Evolutionary conservation across 2,329 filamentous ascomycete species (phyloP), one percentile per base, ranked within the genome.

Genomic region (Aspergillus fischeri): DNA sequence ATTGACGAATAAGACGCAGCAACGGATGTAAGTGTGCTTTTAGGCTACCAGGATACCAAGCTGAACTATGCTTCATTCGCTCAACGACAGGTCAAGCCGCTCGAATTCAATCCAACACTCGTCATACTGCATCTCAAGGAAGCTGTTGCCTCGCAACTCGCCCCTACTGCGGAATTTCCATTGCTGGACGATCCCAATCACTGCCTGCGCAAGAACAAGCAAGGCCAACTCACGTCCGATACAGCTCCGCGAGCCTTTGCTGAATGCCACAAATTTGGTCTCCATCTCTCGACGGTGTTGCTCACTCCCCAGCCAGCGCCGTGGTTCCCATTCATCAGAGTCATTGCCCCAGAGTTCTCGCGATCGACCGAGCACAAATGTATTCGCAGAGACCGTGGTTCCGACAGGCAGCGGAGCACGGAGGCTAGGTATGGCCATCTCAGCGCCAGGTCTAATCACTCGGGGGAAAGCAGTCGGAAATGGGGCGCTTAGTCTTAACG

Each of bases 111-210:
- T 49, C 57, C 54, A 60, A 28, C 62, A 63, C 3, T 55, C 45
- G 7, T 64, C 60, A 49, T 64, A 64, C 52, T 62, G 57, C 62
- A 63, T 64, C 53, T 63, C 60, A 49, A 64, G 45, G 29, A 55
- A 63, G 38, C 55, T 61, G 44, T 51, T 55, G 4, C 62, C 61
- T 8, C 44, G 20, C 28, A 63, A 48, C 21, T 52, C 41, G n/a
- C 59, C 62, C 8, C 55, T 28, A 41, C 58, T 59, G 17, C 28
- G 48, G 35, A 63, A 41, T 21, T 51, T 56, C 60, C 60, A 62
- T 24, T 38, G 51, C 27, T 49, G 49, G 24, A 62, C 10, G n/a
- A 62, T 47, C 21, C 44, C 54, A 44, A 55, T 53, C 28, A 54
- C 53, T 3, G 60, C 61, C 28, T 53, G 55, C 0, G 55, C 60